Conservation (phyloP, 2,329 filamentous ascomycete genomes). For the Xylariaceae sp. region DNA sequence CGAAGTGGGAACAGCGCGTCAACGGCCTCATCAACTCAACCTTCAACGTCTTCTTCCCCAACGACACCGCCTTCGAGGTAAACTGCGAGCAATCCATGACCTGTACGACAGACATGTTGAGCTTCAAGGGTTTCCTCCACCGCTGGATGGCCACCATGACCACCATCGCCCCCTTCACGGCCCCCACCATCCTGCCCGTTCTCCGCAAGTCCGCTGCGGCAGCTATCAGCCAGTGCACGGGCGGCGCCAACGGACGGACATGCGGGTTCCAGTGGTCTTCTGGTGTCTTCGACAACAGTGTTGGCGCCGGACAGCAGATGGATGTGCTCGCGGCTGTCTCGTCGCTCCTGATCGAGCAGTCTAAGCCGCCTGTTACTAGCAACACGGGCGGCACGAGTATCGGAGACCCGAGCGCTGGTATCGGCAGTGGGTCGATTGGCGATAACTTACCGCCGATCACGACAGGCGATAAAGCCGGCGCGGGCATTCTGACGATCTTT, state of each 20-base stretch:
- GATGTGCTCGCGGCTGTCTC: slow-evolving; percentile 52
- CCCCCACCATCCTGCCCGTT: slow-evolving; percentile 33
- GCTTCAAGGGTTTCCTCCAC: slow-evolving; percentile 55
- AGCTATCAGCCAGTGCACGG: slow-evolving; percentile 36
- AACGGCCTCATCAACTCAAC: slow-evolving; percentile 43
- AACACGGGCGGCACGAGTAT: slow-evolving; percentile 47
- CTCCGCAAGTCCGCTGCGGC: slow-evolving; percentile 37
- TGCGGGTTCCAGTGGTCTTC: slow-evolving; percentile 48
- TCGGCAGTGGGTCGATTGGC: slow-evolving; percentile 34
- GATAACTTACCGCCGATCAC: slow-evolving; percentile 35
- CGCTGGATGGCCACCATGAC: slow-evolving; percentile 46
- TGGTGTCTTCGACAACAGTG: slow-evolving; percentile 46
- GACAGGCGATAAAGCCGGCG: slow-evolving; percentile 43
- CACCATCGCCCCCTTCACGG: slow-evolving; percentile 38
- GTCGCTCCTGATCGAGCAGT: slow-evolving; percentile 43
- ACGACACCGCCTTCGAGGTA: slow-evolving; percentile 46
- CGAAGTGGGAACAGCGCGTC: slow-evolving; percentile 43
- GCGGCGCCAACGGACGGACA: slow-evolving; percentile 33
- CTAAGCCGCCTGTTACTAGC: slow-evolving; percentile 41
- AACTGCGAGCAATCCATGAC: slow-evolving; percentile 46
- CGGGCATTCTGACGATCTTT: slow-evolving; percentile 44
- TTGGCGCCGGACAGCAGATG: slow-evolving; percentile 57
- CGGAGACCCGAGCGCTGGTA: slow-evolving; percentile 40
- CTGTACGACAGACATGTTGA: slow-evolving; percentile 54
- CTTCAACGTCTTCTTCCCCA: slow-evolving; percentile 46